phyloP scores from a whole-genome alignment of 371 early-diverging fungal genomes.

The Umbelopsis sp. region DNA sequence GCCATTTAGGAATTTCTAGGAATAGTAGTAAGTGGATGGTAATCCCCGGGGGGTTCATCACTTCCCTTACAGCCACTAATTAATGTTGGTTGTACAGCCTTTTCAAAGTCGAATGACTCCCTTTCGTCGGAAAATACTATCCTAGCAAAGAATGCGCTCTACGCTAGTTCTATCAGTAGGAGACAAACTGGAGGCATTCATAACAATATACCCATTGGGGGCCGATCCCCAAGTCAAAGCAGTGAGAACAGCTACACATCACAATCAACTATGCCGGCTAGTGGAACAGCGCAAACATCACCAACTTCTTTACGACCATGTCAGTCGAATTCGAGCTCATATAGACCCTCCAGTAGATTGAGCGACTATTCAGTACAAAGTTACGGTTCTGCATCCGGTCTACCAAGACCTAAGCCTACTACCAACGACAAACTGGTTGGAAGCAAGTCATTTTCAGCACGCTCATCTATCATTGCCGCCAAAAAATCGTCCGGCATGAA shows the following conservation, averaged over 20 bases:
- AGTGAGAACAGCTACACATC: conserved; percentile 51
- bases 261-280: conserved; percentile 44
- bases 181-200: not conserved
- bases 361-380: conserved; percentile 46
- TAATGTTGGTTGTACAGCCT: not conserved
- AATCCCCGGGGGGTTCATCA: not conserved
- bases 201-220: conserved; percentile 3
- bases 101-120: conserved; percentile 4
- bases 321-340: conserved; percentile 46
- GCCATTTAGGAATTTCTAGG: not conserved
- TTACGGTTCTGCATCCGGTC: conserved; percentile 28
- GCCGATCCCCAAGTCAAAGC: conserved; percentile 44
- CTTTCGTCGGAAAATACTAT: conserved; percentile 10
- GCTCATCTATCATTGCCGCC: not conserved
- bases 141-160: not conserved
- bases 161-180: not conserved
- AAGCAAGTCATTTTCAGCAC: conserved; percentile 20
- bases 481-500: conserved; percentile 28
- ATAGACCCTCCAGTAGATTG: conserved; percentile 42
- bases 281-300: conserved; percentile 40
- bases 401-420: conserved; percentile 19
- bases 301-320: conserved; percentile 40
- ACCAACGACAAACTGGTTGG: not conserved
- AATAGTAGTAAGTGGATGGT: not conserved
- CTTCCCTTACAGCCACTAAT: not conserved